phyloP scores from a whole-genome alignment of 2,329 filamentous ascomycete species.

The Macrophomina tecta region DNA sequence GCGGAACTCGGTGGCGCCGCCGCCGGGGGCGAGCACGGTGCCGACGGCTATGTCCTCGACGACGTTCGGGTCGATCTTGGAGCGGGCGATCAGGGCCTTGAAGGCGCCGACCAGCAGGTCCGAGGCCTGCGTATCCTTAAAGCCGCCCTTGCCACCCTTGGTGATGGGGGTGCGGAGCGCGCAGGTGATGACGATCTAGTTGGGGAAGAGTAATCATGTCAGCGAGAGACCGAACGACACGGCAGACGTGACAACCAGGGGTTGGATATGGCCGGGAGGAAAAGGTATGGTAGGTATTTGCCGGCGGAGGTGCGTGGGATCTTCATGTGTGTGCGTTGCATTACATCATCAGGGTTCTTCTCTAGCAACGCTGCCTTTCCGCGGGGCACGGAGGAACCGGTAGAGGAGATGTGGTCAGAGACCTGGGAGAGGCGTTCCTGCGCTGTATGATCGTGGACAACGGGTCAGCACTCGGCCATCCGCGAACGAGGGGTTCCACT shows the following conservation, averaged over 20 bases:
- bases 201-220: neutral
- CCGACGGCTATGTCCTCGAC: constrained; percentile 95
- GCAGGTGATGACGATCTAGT: constrained; percentile 85
- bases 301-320: neutral
- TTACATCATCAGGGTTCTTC: constrained; percentile 64
- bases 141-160: constrained; percentile 88
- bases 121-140: constrained; percentile 90
- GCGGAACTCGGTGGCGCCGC: constrained; percentile 95
- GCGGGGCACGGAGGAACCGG: constrained; percentile 41
- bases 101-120: constrained; percentile 87
- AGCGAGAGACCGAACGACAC: too few species aligned
- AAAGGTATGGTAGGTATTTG: neutral
- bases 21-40: constrained; percentile 87
- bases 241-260: too few species aligned
- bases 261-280: too few species aligned
- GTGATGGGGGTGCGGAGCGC: constrained; percentile 91
- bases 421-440: constrained; percentile 66
- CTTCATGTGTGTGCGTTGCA: constrained; percentile 15
- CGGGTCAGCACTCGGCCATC: neutral
- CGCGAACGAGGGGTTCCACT: neutral
- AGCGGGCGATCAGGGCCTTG: constrained; percentile 75
- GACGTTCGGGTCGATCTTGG: constrained; percentile 82
- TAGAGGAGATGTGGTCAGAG: constrained; percentile 59
- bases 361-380: constrained; percentile 53
- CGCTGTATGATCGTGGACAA: constrained; percentile 44